phyloP scores from a whole-genome alignment of 192 early-diverging fungal species.

The Dissophora globulifera region DNA sequence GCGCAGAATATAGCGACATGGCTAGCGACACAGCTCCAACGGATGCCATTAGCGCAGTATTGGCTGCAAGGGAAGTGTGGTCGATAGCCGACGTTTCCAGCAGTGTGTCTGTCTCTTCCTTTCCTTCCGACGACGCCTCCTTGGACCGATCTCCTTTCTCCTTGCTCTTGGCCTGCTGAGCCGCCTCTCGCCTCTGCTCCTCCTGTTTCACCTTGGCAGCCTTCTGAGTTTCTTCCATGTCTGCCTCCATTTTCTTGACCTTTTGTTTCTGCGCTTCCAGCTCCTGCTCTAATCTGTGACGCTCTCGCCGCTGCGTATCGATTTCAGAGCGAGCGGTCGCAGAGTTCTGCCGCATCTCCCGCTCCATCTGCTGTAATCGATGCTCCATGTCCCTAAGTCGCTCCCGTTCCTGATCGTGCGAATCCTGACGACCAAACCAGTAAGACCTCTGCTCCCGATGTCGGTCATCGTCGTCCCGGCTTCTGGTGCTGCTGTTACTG shows the following conservation, averaged over 20 bases:
- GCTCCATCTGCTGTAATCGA: conserved; percentile 33
- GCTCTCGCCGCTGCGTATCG: conserved; percentile 27
- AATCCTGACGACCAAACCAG: conserved; percentile 20
- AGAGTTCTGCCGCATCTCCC: conserved; percentile 22
- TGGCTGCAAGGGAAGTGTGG: not conserved
- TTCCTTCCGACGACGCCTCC: no score
- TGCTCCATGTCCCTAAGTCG: conserved; percentile 31
- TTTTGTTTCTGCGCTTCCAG: conserved; percentile 31
- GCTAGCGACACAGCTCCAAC: conserved; percentile 53
- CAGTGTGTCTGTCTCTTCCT: conserved; percentile 1
- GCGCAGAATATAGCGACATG: conserved; percentile 58
- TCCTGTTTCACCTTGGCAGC: conserved; percentile 9
- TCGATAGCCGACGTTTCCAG: conserved; percentile 5
- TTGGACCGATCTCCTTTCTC: not conserved
- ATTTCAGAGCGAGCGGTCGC: conserved; percentile 34
- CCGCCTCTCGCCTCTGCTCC: not conserved
- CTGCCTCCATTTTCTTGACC: conserved; percentile 35
- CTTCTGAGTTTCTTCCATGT: conserved; percentile 10
- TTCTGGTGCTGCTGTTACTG: not conserved
- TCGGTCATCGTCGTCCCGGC: not conserved
- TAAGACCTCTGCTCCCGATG: not conserved
- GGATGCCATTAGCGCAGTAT: conserved; percentile 27
- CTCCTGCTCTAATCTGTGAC: conserved; percentile 31
- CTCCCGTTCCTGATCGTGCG: conserved; percentile 19
- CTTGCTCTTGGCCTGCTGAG: conserved; percentile 8